phyloP scores from a whole-genome alignment of 23 red algal genomes.

The Gracilariopsis chorda region DNA sequence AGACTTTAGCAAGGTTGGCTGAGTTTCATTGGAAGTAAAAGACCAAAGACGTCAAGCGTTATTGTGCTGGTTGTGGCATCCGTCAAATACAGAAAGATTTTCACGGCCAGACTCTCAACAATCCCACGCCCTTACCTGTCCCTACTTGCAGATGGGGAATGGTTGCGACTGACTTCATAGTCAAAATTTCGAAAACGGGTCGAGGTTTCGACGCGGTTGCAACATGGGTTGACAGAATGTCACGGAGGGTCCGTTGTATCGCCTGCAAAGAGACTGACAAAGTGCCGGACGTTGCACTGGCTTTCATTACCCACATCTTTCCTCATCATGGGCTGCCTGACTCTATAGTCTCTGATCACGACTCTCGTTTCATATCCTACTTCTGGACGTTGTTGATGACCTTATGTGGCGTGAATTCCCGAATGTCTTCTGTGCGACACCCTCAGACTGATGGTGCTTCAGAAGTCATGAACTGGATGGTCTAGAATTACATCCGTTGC shows the following conservation, averaged over 20 bases:
- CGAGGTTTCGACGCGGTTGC: background rate
- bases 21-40: constrained; percentile 33
- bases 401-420: background rate
- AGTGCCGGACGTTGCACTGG: background rate
- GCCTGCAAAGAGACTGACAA: background rate
- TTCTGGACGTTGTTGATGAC: background rate
- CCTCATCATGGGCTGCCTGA: background rate
- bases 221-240: background rate
- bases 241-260: constrained; percentile 15
- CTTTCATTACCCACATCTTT: constrained; percentile 8
- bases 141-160: background rate
- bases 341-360: background rate
- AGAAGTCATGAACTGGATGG: constrained; percentile 17
- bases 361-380: background rate
- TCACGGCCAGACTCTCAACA: background rate
- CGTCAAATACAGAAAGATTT: constrained; percentile 3
- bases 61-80: background rate
- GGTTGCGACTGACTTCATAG: constrained; percentile 17
- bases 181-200: background rate
- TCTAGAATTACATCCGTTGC: background rate
- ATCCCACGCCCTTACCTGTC: background rate
- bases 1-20: background rate
- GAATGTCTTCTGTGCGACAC: background rate
- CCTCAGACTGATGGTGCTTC: constrained; percentile 32
- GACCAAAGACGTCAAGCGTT: background rate